Base-by-base conservation (phyloP, 176 grass and related monocot genomes). In the Hsuehochloa calcarea region DNA sequence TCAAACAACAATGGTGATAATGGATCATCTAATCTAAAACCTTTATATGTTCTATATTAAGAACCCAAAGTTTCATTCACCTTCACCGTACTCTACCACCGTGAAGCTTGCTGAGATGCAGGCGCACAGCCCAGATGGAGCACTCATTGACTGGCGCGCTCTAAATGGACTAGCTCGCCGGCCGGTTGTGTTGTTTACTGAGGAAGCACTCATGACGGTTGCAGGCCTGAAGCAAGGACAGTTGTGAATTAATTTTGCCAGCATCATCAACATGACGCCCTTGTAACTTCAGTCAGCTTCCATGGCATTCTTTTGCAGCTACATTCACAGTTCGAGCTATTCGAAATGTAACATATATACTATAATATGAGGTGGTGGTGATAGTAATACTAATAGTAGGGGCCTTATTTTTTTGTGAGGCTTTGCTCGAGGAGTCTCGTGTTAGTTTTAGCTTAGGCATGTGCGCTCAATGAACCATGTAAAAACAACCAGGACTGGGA, bases 81-180 rank as follows among this genome's bases (percentile, higher is more conserved):
- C 29, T 29, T 29, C 29, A 29, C 29, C 29, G 1, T 29, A 29
- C 29, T 29, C 29, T 29, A 29, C 29, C n/a, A n/a, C 92, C 1
- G 87, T 99, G 69, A 99, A 96, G 93, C 91, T 96, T 29, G 87
- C 94, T 44, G 96, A 99, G 70, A 94, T 99, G 91, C 93, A 99
- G 67, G 91, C 79, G 65, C 87, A 95, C 81, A 82, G 41, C 75
- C 83, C 88, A 5, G 92, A 92, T 29, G 88, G 37, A 86, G 82
- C 82, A 39, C 73, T 63, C 77, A 74, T 38, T 98, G 68, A 94
- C 9, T 2, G 22, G 56, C 39, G 13, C 27, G 23, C n/a, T 41
- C 14, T 55, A 52, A 43, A 54, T 80, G 75, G 70, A 72, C 39
- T 65, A 23, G 6, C 22, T 72, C 43, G 6, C 14, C 3, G 5